phyloP scores from a whole-genome alignment of 306 rosid species.

The Quercus agrifolia region DNA sequence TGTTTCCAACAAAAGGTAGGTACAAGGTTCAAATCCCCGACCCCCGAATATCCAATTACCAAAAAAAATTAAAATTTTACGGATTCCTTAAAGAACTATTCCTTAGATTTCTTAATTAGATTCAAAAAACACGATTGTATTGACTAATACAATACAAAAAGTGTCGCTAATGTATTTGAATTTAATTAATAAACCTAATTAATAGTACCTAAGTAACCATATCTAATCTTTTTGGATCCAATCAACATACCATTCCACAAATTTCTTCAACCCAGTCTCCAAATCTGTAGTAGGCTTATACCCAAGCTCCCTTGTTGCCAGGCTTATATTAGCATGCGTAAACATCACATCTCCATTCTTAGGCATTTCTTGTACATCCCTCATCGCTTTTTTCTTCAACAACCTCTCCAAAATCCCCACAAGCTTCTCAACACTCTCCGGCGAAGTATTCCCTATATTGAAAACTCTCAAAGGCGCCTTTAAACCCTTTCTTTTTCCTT shows the following conservation, averaged over 20 bases:
- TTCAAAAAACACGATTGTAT: no score
- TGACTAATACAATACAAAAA: no score
- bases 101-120: no score
- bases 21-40: no score
- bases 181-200: no score
- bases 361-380: slow-evolving; percentile 21
- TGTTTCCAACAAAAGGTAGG: no score
- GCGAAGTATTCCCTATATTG: slow-evolving; percentile 34
- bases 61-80: no score
- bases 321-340: slow-evolving; percentile 38
- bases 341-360: slow-evolving; percentile 29
- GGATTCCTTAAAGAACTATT: no score
- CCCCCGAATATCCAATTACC: no score
- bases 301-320: slow-evolving; percentile 32
- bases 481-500: slow-evolving; percentile 21
- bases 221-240: no score
- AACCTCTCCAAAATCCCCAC: slow-evolving; percentile 40
- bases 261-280: slow-evolving; percentile 36
- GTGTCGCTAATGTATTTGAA: no score
- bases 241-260: slow-evolving; percentile 34
- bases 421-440: slow-evolving; percentile 24
- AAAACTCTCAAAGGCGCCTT: slow-evolving; percentile 26
- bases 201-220: no score
- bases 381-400: slow-evolving; percentile 26
- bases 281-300: slow-evolving; percentile 38